Conservation (phyloP, 1,139 yeast species). For the Debaryomycetaceae sp. region DNA sequence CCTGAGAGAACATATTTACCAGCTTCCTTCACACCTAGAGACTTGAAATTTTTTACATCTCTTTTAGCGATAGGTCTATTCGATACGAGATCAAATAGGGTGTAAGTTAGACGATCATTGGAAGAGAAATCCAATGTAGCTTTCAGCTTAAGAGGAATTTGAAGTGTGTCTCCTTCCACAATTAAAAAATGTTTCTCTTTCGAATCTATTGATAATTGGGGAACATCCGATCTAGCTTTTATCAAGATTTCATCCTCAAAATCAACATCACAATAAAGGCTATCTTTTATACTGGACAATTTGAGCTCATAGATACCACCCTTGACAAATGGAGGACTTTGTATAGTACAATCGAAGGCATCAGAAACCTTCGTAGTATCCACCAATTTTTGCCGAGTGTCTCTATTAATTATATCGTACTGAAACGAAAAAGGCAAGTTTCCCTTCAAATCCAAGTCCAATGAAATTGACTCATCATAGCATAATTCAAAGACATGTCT, state of each 20-base stretch:
- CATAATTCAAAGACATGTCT: conserved; percentile 29
- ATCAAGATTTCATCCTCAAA: conserved; percentile 56
- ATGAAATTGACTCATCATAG: conserved; percentile 30
- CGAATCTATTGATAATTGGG: conserved; percentile 30
- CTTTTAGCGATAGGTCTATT: conserved; percentile 22
- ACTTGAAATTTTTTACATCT: conserved; percentile 27
- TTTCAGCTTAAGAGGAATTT: conserved; percentile 52
- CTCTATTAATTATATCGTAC: conserved; percentile 48
- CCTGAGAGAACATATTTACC: conserved; percentile 63
- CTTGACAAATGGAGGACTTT: conserved; percentile 49
- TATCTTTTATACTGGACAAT: conserved; percentile 65
- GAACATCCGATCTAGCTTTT: conserved; percentile 64
- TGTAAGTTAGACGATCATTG: conserved; percentile 26
- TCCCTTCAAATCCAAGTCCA: conserved; percentile 67
- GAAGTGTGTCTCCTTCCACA: conserved; percentile 59
- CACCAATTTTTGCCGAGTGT: conserved; percentile 32
- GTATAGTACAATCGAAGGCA: conserved; percentile 42
- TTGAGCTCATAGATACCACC: conserved; percentile 73
- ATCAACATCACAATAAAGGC: conserved; percentile 71
- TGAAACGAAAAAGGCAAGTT: conserved; percentile 71
- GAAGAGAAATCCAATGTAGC: conserved; percentile 26
- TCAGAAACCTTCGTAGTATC: conserved; percentile 42
- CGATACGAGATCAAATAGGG: conserved; percentile 15
- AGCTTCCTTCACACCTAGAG: conserved; percentile 46
- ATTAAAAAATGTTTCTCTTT: conserved; percentile 31